Base-by-base conservation (phyloP, 805 yeast species). In the Saturnispora bothae region DNA sequence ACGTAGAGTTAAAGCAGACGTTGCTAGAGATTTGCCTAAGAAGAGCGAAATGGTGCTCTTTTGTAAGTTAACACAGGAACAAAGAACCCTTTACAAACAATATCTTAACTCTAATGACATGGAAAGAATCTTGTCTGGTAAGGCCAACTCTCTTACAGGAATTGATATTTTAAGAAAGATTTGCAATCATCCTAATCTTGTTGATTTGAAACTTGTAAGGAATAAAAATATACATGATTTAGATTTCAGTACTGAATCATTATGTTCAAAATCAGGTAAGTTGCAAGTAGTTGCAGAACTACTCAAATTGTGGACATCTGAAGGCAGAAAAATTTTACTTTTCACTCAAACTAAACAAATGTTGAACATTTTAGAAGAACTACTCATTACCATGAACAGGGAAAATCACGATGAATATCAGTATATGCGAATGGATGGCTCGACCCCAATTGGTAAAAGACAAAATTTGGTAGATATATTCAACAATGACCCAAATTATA, bases 131-230 rank as follows among this genome's bases (percentile, higher is more conserved):
- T 59, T 78, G 36, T 69, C 70, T 16, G 95, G 96, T 1, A 78
- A 71, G 49, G 60, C 94, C 38, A 84, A 86, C 49, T 84, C 86
- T 4, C 63, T 92, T 30, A 83, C 69, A 67, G 97, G 97, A 1
- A 89, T 92, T 26, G 96, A 89, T 57, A 72, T 84, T 18, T 56
- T 92, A 39, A 68, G 97, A 42, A 92, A 92, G 54, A 84, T 92
- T 2, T 92, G 98, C 57, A 92, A 92, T 56, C 97, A 92, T 64
- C 98, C 98, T 0, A 96, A 92, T 56, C 62, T 92, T 40, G 76
- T 78, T 3, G 65, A 68, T 34, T 52, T 71, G 10, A 71, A 70
- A 12, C 17, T 43, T 2, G 49, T 49, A 36, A 43, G 60, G 31
- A 61, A 60, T 46, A 38, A 21, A 18, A 35, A 33, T 13, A 15